These are phyloP conservation scores for Trifolium fragiferum DNA, from an alignment of 306 rosid species.

Conservation along the genomic window DNA sequence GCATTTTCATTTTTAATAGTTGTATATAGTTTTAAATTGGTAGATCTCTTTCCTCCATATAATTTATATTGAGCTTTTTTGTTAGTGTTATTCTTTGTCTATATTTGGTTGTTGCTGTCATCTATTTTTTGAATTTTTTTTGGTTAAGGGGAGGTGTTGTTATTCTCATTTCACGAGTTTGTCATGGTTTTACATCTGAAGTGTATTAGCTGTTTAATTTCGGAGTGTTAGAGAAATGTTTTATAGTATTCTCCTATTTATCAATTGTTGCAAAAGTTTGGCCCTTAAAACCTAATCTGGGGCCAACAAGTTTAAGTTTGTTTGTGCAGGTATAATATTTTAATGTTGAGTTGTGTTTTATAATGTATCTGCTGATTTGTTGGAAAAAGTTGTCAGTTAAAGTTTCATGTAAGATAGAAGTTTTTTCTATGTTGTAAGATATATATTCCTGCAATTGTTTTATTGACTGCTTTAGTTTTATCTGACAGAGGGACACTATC, in stretches of 20 bases:
- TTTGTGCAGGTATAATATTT: conserved; percentile 57
- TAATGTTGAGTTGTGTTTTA: conserved; percentile 60
- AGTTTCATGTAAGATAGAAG: conserved; percentile 52
- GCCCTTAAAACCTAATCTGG: conserved; percentile 44
- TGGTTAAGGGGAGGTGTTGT: not conserved
- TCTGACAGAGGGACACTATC: conserved; percentile 81
- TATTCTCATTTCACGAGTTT: not conserved
- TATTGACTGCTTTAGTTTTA: conserved; percentile 43
- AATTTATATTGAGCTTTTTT: not conserved
- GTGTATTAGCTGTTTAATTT: conserved; percentile 45
- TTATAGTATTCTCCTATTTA: not conserved
- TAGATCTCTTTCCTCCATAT: not conserved
- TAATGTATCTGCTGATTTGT: conserved; percentile 62
- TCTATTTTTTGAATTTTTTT: not conserved
- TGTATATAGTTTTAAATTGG: conserved; percentile 13
- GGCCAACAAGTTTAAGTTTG: conserved; percentile 45
- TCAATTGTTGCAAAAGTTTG: conserved; percentile 41
- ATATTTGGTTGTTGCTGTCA: conserved; percentile 1
- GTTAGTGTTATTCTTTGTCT: conserved; percentile 13
- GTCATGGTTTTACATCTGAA: conserved; percentile 35
- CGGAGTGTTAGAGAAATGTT: conserved; percentile 43
- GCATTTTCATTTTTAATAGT: not conserved
- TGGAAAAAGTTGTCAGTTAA: conserved; percentile 62
- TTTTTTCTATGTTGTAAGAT: conserved; percentile 38
- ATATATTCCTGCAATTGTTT: conserved; percentile 33